Base-by-base conservation (phyloP, 1,139 yeast species). In the Blastobotrys ciferrii region DNA sequence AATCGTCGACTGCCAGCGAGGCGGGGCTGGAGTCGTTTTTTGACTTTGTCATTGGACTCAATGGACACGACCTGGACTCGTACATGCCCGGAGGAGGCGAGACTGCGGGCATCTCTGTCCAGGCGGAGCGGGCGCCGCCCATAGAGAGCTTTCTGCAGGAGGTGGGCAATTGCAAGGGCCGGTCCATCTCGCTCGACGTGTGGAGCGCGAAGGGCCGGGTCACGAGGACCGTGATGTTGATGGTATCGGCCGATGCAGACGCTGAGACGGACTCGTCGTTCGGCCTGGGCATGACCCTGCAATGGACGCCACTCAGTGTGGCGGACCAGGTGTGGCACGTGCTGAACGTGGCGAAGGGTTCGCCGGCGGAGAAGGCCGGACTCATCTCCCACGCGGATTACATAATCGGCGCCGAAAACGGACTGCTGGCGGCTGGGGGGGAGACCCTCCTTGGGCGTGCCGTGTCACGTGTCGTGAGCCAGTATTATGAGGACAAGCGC, bases 141-240 rank as follows among this genome's bases (percentile, higher is more conserved):
- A 52, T 62, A 18, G 64, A 60, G 17, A 40, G 54, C 17, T 62
- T 63, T 51, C 42, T 62, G 32, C 56, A 55, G 14, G 66, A 63
- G 43, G 57, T 63, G 31, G 52, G 58, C 43, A 53, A 57, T 36
- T 57, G 60, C 30, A 54, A 68, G 28, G 70, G 72, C 38, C 53
- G 68, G 17, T 60, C 72, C 5, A 62, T 85, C n/a, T 68, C 74
- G 1, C 70, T 91, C 39, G 82, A 80, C 45, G 82, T 89, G 2
- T 92, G 96, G 95, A 82, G 81, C 46, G 92, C 96, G 2, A 91
- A 91, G 67, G 98, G 98, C 28, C 91, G 95, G 1, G 64, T 75
- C 2, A 66, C 76, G 14, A 75, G 94, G 54, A 74, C 74, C 30
- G 70, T 86, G 1, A 55, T 59, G 1, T 56, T 86, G 17, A 45